Conservation (phyloP, 1,284 basidiomycete genomes). For the Ceratobasidium sp. region DNA sequence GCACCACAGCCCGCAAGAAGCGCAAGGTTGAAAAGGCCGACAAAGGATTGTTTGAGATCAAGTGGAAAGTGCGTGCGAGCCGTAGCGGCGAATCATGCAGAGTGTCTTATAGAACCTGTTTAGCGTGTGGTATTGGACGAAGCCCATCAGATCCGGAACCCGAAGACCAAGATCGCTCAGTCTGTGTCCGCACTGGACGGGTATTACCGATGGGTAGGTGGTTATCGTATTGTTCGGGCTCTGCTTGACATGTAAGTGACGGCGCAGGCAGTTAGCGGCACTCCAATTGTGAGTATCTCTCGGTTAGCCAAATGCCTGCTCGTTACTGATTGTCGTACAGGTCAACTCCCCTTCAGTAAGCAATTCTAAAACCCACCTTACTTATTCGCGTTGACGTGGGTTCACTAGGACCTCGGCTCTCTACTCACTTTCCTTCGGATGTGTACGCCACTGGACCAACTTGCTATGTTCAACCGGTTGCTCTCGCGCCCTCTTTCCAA, state of each 20-base stretch:
- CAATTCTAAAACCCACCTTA: neutral
- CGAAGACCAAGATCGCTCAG: constrained; percentile 83
- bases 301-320: constrained; percentile 18
- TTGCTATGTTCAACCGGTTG: constrained; percentile 81
- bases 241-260: neutral
- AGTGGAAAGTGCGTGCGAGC: constrained; percentile 74
- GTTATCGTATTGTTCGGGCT: constrained; percentile 44
- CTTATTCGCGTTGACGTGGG: neutral
- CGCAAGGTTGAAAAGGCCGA: constrained; percentile 54
- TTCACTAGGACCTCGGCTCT: constrained; percentile 81
- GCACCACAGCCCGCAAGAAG: constrained; percentile 51
- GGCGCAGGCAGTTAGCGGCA: constrained; percentile 71
- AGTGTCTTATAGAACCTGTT: neutral
- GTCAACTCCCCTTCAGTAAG: constrained; percentile 80
- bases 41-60: constrained; percentile 68
- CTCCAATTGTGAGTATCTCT: constrained; percentile 75
- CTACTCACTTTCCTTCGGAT: constrained; percentile 82
- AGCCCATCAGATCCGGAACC: constrained; percentile 86
- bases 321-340: constrained; percentile 55
- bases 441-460: constrained; percentile 82
- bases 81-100: neutral
- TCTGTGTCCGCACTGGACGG: constrained; percentile 75
- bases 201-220: constrained; percentile 75
- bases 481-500: constrained; percentile 77
- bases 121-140: constrained; percentile 87